Evolutionary conservation across 2,329 filamentous ascomycete genomes (phyloP).

Genomic region (Incumbomyces lentus): DNA sequence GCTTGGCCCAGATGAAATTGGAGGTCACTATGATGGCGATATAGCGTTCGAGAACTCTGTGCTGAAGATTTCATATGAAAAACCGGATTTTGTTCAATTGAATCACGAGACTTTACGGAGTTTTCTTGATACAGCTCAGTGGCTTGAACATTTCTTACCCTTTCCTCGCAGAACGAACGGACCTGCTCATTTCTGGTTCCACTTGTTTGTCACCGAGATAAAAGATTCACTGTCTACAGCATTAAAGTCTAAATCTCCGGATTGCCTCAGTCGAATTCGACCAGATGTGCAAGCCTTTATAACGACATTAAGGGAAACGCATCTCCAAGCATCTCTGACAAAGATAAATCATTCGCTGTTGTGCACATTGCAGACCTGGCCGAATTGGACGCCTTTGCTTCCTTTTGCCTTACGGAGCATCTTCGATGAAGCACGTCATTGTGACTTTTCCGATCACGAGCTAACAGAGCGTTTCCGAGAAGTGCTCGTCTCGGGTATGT

Average conservation of each 20-base stretch:
- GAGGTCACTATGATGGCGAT: neutral
- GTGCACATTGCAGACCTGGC: neutral
- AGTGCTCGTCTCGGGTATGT: neutral
- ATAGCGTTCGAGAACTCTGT: neutral
- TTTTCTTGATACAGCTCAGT: neutral
- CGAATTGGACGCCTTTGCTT: constrained; percentile 1
- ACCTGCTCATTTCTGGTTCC: neutral
- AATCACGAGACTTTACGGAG: neutral
- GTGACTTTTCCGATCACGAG: neutral
- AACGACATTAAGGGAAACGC: neutral
- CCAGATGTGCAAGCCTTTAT: neutral
- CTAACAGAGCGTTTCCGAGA: neutral
- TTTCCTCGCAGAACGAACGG: neutral
- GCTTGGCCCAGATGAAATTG: neutral
- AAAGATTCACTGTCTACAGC: neutral
- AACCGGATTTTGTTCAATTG: neutral
- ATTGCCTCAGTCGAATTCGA: neutral
- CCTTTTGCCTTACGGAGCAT: neutral
- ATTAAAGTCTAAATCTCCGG: no score
- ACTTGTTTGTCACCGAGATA: neutral
- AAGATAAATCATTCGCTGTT: neutral
- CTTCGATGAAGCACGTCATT: neutral
- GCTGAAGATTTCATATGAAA: no score
- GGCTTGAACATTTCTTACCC: neutral
- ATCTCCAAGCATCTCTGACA: neutral